Conservation (phyloP, 148 eudicot species). For the Fagopyrum esculentum region DNA sequence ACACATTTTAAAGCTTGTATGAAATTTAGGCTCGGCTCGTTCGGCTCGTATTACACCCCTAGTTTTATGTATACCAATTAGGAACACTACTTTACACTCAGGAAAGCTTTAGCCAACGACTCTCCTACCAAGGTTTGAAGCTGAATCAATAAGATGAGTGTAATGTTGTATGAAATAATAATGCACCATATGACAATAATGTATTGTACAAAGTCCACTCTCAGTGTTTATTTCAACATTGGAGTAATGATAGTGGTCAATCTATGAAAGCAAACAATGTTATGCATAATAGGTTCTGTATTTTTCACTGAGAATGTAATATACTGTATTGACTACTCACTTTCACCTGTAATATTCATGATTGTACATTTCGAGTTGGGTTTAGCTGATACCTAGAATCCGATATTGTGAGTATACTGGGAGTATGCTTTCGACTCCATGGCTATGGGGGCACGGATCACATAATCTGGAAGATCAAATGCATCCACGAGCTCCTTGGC, state of each 20-base stretch:
- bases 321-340: not conserved
- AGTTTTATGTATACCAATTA: too few species aligned
- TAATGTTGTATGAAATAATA: not conserved
- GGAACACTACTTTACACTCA: not conserved
- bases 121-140: not conserved
- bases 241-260: not conserved
- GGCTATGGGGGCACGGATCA: slow-evolving; percentile 87
- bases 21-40: too few species aligned
- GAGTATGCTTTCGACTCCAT: slow-evolving; percentile 82
- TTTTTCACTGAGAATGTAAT: not conserved
- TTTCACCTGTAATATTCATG: not conserved
- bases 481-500: slow-evolving; percentile 90
- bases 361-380: not conserved
- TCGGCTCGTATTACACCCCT: too few species aligned
- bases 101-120: not conserved
- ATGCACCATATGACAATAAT: not conserved
- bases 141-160: too few species aligned
- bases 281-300: not conserved
- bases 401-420: slow-evolving; percentile 63
- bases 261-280: slow-evolving; percentile 4
- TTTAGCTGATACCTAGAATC: slow-evolving; percentile 36
- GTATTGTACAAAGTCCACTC: slow-evolving; percentile 2
- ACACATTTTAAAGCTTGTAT: too few species aligned
- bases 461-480: slow-evolving; percentile 84
- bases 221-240: not conserved